These are phyloP conservation scores for Blastobotrys capitulatus DNA, from an alignment of 1,139 yeast species.

Conservation along the genomic window DNA sequence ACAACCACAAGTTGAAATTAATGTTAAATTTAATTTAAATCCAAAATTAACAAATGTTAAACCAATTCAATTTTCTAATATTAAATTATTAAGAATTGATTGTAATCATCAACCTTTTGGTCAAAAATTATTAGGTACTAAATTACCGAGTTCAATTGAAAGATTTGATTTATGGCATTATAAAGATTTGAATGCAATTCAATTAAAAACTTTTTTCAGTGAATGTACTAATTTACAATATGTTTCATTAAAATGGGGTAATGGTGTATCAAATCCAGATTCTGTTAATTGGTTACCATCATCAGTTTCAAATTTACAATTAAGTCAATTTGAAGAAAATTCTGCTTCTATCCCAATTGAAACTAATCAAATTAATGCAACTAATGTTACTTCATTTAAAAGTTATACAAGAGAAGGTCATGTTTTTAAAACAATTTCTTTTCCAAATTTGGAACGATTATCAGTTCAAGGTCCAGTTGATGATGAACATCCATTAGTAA, in stretches of 20 bases:
- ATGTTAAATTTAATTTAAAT: conserved; percentile 3
- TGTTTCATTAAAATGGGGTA: conserved; percentile 14
- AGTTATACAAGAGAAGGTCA: conserved; percentile 13
- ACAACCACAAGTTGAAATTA: conserved; percentile 11
- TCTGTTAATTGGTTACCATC: conserved; percentile 14
- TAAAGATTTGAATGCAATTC: conserved; percentile 9
- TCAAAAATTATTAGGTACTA: conserved; percentile 9
- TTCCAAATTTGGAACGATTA: conserved; percentile 15
- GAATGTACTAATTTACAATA: conserved; percentile 9
- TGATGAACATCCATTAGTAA: conserved; percentile 11
- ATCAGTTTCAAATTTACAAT: conserved; percentile 12
- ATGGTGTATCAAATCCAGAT: conserved; percentile 3
- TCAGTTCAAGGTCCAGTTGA: conserved; percentile 16
- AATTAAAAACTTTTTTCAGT: conserved; percentile 9
- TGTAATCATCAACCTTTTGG: conserved; percentile 12
- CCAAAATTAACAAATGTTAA: background rate
- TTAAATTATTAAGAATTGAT: conserved; percentile 11
- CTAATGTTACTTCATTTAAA: conserved; percentile 14
- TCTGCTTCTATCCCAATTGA: background rate
- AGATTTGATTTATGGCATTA: conserved; percentile 14
- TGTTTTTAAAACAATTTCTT: conserved; percentile 11
- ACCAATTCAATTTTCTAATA: conserved; percentile 7
- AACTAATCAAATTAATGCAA: background rate
- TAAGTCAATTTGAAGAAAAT: conserved; percentile 13
- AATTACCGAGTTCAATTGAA: conserved; percentile 12